Conservation (phyloP, 345 rosid species). For the Populus simonii region DNA sequence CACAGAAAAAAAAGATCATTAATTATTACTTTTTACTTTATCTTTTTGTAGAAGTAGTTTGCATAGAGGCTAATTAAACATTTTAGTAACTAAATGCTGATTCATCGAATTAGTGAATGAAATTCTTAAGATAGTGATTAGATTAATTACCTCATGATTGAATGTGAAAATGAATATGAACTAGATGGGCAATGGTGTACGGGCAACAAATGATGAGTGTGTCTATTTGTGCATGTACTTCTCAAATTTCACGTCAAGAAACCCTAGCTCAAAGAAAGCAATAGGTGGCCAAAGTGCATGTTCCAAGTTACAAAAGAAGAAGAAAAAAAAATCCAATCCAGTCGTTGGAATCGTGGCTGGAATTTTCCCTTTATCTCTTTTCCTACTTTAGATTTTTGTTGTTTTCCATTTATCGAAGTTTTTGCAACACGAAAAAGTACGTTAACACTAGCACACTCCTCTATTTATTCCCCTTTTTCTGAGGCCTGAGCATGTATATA, state of each 20-base stretch:
- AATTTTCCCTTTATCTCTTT: slow-evolving; percentile 38
- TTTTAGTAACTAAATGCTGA: too few relatives aligned
- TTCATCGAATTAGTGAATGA: too few relatives aligned
- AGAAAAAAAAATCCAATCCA: neutral
- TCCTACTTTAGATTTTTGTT: slow-evolving; percentile 27
- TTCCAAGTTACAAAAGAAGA: slow-evolving; percentile 10
- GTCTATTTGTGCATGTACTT: slow-evolving; percentile 20
- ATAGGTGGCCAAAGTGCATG: slow-evolving; percentile 16
- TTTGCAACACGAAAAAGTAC: slow-evolving; percentile 47
- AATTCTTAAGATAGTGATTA: neutral
- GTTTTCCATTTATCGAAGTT: slow-evolving; percentile 46
- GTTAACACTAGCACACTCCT: slow-evolving; percentile 25
- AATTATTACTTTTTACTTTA: too few relatives aligned
- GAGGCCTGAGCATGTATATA: slow-evolving; percentile 40
- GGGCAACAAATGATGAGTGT: neutral
- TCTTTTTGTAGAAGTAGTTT: too few relatives aligned
- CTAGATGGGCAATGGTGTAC: neutral
- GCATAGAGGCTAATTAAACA: neutral
- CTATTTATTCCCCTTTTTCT: slow-evolving; percentile 36
- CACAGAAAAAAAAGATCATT: too few relatives aligned
- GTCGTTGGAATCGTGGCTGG: slow-evolving; percentile 42
- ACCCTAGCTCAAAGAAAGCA: slow-evolving; percentile 15
- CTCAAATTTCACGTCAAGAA: slow-evolving; percentile 23
- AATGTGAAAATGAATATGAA: too few relatives aligned
- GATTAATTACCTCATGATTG: neutral